Evolutionary conservation across 768 basidiomycete genomes (phyloP), one percentile per base, ranked within the genome.

Genomic region (Tricholoma matsutake): DNA sequence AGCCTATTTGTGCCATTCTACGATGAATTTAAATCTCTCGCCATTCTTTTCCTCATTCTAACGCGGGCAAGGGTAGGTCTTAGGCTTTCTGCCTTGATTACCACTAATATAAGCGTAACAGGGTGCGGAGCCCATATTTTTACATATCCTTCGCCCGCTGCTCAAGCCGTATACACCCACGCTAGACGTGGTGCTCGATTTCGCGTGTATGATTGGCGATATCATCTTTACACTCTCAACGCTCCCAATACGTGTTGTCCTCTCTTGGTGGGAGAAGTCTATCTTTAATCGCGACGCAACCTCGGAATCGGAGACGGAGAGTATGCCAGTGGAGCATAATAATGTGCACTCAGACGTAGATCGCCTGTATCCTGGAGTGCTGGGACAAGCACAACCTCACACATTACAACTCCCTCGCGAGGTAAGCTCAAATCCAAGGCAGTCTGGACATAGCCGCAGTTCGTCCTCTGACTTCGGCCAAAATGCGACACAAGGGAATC

Each of bases 51-150:
- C 70, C 83, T 93, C 54, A 78, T 94, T 25, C 65, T 92, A 37
- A 89, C 90, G 61, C 86, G 92, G 57, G 85, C 92, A 61, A 78
- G 87, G 73, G 92, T 89, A 69, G 47, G 9, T 41, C 20, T 52
- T 16, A 53, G 9, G 14, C 39, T 53, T 6, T 41, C 32, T 11
- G 9, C 20, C 52, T 47, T 13, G 47, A 22, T 37, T 62, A 35
- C 43, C 55, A n/a, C 53, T 29, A 31, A 59, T 11, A 47, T 5
- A 6, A 14, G 43, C 49, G 35, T 34, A n/a, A 6, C 65, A 94
- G 92, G 91, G 91, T 28, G 90, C 93, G 29, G 93, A 94, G 73
- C 93, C 92, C 6, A 82, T 94, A 49, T 92, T 85, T 67, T 78
- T 94, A 18, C 89, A 94, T 71, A 72, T 93, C 58, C 81, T 94